phyloP scores from a whole-genome alignment of 2,329 filamentous ascomycete species.

The Trichophaea hybrida region DNA sequence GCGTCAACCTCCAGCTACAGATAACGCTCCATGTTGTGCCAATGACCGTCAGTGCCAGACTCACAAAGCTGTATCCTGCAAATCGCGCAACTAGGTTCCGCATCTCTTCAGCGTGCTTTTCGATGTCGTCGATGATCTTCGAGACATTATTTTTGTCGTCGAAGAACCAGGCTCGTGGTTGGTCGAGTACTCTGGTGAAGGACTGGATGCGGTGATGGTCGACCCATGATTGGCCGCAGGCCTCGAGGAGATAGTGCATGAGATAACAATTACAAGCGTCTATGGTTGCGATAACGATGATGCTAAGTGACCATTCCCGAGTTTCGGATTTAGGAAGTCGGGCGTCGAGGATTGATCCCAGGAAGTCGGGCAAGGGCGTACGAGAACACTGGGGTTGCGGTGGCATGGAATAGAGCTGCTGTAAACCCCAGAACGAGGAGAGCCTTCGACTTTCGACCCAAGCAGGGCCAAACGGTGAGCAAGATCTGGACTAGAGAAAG shows the following conservation, averaged over 20 bases:
- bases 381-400: slow-evolving; percentile 58
- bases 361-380: slow-evolving; percentile 62
- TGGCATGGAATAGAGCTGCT: slow-evolving; percentile 49
- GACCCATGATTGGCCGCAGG: slow-evolving; percentile 61
- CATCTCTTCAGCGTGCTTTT: slow-evolving; percentile 77
- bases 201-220: slow-evolving; percentile 54
- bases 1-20: slow-evolving; percentile 64
- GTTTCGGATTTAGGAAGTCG: slow-evolving; percentile 39
- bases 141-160: slow-evolving; percentile 48
- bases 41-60: slow-evolving; percentile 51
- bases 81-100: slow-evolving; percentile 69
- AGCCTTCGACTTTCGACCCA: slow-evolving; percentile 40
- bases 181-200: slow-evolving; percentile 54
- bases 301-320: slow-evolving; percentile 52
- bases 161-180: slow-evolving; percentile 69
- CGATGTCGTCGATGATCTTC: slow-evolving; percentile 55
- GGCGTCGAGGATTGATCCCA: slow-evolving; percentile 51
- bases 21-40: slow-evolving; percentile 59
- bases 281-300: slow-evolving; percentile 51
- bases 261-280: slow-evolving; percentile 53
- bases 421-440: slow-evolving; percentile 47
- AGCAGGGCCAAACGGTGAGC: slow-evolving; percentile 52
- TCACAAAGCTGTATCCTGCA: slow-evolving; percentile 52
- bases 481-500: slow-evolving; percentile 44
- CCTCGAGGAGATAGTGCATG: slow-evolving; percentile 58